Evolutionary conservation across 768 basidiomycete genomes (phyloP).

Genomic region (Naganishia friedmannii): DNA sequence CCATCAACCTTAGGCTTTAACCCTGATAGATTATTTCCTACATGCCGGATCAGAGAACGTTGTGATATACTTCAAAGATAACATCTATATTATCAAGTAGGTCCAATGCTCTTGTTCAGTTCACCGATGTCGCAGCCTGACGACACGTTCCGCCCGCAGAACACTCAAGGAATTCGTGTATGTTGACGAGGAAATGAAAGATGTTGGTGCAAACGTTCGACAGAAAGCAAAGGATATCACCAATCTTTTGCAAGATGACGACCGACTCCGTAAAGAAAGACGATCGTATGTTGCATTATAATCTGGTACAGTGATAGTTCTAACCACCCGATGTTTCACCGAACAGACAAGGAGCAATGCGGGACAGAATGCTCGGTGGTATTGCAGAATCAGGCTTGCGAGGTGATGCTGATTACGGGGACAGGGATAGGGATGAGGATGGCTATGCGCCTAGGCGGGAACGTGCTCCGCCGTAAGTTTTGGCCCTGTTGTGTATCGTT

Average conservation of each 20-base stretch:
- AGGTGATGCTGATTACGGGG: constrained; percentile 50
- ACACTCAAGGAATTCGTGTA: constrained; percentile 98
- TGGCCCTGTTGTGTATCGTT: background rate
- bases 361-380: constrained; percentile 84
- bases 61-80: constrained; percentile 96
- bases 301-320: background rate
- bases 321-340: background rate
- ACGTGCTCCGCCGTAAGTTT: constrained; percentile 9
- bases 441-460: constrained; percentile 1
- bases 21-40: constrained; percentile 89
- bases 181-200: constrained; percentile 89
- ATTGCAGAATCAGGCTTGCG: constrained; percentile 51
- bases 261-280: constrained; percentile 79
- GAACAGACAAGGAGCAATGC: constrained; percentile 74
- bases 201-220: constrained; percentile 84
- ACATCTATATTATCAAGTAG: constrained; percentile 88
- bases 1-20: constrained; percentile 62
- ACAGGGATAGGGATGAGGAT: constrained; percentile 27
- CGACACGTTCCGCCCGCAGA: constrained; percentile 31
- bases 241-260: constrained; percentile 81
- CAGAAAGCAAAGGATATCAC: constrained; percentile 88
- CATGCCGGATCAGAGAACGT: constrained; percentile 98
- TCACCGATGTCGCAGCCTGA: background rate
- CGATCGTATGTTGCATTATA: constrained; percentile 49
- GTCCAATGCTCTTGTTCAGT: constrained; percentile 14